Evolutionary conservation across 768 basidiomycete species (phyloP), one percentile per base, ranked within the genome.

Genomic region (Tylopilus sp.): DNA sequence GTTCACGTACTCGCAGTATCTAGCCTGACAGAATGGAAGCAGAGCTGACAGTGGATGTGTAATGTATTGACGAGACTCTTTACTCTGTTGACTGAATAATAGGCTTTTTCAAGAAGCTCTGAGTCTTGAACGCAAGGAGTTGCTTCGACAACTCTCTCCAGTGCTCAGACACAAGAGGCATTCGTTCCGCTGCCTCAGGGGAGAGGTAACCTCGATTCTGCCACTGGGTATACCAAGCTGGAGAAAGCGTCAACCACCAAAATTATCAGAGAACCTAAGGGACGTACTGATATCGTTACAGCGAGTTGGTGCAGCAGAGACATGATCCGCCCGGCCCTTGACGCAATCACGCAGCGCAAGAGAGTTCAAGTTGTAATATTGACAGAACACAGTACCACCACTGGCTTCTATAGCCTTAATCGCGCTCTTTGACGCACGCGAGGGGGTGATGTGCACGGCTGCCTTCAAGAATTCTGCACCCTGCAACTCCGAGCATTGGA

Each of bases 311-410:
- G 86, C 84, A 12, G 93, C 94, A 48, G 81, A 75, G 51, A 78
- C 72, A 49, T 85, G 80, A 64, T 93, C 89, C 19, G 78, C 81
- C 26, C 83, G 78, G 6, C 84, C 85, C 59, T 88, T 83, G 56
- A 92, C 70, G 56, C 83, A 87, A 61, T 93, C 90, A 31, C 84
- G 81, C 44, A 98, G 79, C 1, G 90, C 86, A 30, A 97, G 78
- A 19, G 80, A 71, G 71, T n/a, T n/a, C n/a, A n/a, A n/a, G n/a
- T 98, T 98, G 74, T 96, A 93, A 69, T 90, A 96, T 65, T 91
- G 87, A 74, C 93, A 94, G 42, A 87, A 83, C 31, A 98, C 83
- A 44, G 82, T 81, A 24, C 96, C 96, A 22, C 94, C 92, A 11
- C 75, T 78, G 17, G 76, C 74, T 67, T 98, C 92, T 50, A 99